These are phyloP conservation scores for Apiospora koreana DNA, from an alignment of 2,329 filamentous ascomycete species.

Conservation along the genomic window DNA sequence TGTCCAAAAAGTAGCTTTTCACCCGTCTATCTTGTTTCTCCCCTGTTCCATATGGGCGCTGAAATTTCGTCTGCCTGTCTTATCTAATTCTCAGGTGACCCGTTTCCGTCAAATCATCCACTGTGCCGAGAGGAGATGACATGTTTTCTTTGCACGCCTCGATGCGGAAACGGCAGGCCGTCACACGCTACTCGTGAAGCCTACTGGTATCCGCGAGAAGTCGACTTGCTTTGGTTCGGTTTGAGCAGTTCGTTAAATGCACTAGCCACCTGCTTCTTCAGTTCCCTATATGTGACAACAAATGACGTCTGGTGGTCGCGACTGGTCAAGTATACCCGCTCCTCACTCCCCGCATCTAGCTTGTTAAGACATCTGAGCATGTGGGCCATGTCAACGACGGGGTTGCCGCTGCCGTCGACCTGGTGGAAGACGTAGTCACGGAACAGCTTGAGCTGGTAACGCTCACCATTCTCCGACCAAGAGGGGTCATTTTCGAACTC, in stretches of 20 bases:
- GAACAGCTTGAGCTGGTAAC: constrained; percentile 92
- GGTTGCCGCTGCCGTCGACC: constrained; percentile 80
- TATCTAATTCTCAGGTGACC: background rate
- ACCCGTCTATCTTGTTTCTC: background rate
- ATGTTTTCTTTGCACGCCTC: background rate
- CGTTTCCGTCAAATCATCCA: background rate
- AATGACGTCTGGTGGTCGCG: constrained; percentile 89
- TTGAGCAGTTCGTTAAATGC: constrained; percentile 62
- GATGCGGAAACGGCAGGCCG: background rate
- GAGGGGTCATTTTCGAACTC: constrained; percentile 76
- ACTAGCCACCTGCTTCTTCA: constrained; percentile 66
- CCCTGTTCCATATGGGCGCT: background rate
- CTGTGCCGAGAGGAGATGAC: background rate
- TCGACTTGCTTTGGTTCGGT: constrained; percentile 22
- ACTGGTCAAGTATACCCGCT: constrained; percentile 82
- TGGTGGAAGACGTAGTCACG: constrained; percentile 97
- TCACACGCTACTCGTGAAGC: background rate
- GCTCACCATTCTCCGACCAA: constrained; percentile 92
- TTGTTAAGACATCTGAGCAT: constrained; percentile 88
- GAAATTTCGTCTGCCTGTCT: background rate
- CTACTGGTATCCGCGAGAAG: background rate
- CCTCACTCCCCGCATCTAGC: constrained; percentile 84
- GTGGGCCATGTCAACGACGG: constrained; percentile 84
- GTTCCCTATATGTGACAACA: constrained; percentile 85
- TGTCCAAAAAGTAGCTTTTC: background rate